Evolutionary conservation across 257 asterid species (phyloP), one percentile per base, ranked within the genome.

Genomic region (Solanum ossicruentum): DNA sequence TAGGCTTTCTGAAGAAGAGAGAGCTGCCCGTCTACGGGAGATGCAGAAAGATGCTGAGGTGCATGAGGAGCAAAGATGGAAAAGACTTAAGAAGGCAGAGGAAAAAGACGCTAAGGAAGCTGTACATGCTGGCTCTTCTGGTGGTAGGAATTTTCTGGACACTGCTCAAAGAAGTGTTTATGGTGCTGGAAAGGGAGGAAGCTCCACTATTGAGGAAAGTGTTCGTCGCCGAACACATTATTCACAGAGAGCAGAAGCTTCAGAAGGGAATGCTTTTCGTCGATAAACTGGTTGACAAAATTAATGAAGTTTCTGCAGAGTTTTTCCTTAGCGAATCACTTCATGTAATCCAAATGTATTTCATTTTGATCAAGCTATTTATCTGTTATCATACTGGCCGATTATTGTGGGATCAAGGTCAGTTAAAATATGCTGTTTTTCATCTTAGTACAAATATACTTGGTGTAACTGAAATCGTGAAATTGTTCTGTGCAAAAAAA

Each of bases 51-150:
- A 97, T 88, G 99, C 99, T 80, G 97, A 90, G 85, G 77, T 87
- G 85, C 98, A 97, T 58, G 99, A 97, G 88, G 95, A 92, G 88
- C 98, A 97, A 77, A 90, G 99, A 85, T 95, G 97, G 98, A 95
- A 92, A 84, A 89, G 97, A 55, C 82, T 97, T 52, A 93, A 94
- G 94, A 95, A 90, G 89, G 99, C 98, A 15, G 98, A 90, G 21
- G 98, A 93, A 26, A 91, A 73, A 21, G 99, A 97, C 21, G 96
- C 92, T 52, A 85, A 85, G 79, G 99, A 95, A 90, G 95, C 94
- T 63, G 79, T 88, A 23, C 84, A 67, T 51, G 94, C 90, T 8
- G 87, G 83, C 12, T 86, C 83, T 2, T 86, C 95, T 55, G 52
- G 83, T n/a, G 98, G 99, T 60, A 89, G 92, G 58, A 96, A 88